These are phyloP conservation scores for Corylus heterophylla DNA, from an alignment of 306 rosid species.

Conservation along the genomic window DNA sequence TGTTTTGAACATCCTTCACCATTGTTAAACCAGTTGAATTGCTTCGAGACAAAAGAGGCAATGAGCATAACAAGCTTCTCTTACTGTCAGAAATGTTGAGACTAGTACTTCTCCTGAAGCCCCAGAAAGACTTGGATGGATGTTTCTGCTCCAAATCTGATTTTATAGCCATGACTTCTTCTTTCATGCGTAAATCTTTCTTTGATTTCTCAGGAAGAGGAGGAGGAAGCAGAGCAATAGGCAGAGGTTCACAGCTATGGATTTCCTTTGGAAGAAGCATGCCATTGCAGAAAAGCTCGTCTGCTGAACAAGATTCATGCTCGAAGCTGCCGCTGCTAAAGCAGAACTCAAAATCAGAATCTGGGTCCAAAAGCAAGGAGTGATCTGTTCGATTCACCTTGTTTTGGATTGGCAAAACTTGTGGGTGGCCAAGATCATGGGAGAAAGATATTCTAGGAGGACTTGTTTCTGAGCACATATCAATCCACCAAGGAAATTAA, in stretches of 20 bases:
- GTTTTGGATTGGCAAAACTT: slow-evolving; percentile 26
- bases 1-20: slow-evolving; percentile 33
- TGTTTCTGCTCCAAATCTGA: slow-evolving; percentile 39
- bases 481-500: background rate
- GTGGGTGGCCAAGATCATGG: slow-evolving; percentile 36
- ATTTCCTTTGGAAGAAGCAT: slow-evolving; percentile 60
- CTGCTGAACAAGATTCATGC: slow-evolving; percentile 66
- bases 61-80: slow-evolving; percentile 44
- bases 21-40: slow-evolving; percentile 68
- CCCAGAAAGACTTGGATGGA: slow-evolving; percentile 80
- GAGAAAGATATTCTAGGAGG: slow-evolving; percentile 83
- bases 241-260: slow-evolving; percentile 13
- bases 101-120: slow-evolving; percentile 83
- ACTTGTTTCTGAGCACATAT: slow-evolving; percentile 71
- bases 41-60: slow-evolving; percentile 70
- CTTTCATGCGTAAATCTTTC: slow-evolving; percentile 40
- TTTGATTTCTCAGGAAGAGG: slow-evolving; percentile 51
- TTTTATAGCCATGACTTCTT: slow-evolving; percentile 27
- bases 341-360: slow-evolving; percentile 77
- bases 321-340: slow-evolving; percentile 36
- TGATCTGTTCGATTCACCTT: slow-evolving; percentile 36
- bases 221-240: slow-evolving; percentile 41
- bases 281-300: slow-evolving; percentile 87
- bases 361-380: slow-evolving; percentile 49
- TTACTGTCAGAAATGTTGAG: slow-evolving; percentile 57